Evolutionary conservation across 2,329 filamentous ascomycete species (phyloP), one percentile per base, ranked within the genome.

Genomic region (Sarocladium kiliense): DNA sequence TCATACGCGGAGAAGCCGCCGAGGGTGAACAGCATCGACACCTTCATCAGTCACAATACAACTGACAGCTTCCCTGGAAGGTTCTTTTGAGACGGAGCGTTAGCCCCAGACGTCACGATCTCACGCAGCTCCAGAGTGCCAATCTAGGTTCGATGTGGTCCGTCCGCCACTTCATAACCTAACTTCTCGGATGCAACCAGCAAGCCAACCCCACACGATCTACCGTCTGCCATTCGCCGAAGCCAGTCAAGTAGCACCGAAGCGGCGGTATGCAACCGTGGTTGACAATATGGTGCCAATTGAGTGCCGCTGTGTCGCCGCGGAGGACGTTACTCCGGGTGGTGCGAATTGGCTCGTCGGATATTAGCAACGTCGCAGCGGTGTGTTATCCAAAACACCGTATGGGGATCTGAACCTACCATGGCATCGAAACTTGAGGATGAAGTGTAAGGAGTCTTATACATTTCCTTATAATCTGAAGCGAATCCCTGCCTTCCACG

Each of bases 281-380:
- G 30, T 51, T 21, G 18, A 16, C 3, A 10, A 44, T 12, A 6
- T 32, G 12, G 6, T n/a, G 14, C 11, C 23, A 32, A 4, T n/a
- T 49, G 44, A 19, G 11, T 49, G 26, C 26, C 16, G 25, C n/a
- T 51, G 16, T 36, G 4, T 34, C n/a, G 5, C 14, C 19, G 19
- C 47, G 47, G 47, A 51, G 47, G 47, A 23, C 47, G 26, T n/a
- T 51, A 36, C 14, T 51, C 47, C 47, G 47, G 30, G 19, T 21
- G 27, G 19, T 34, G 47, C 44, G 47, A 18, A 21, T 19, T 36
- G 47, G n/a, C 14, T 36, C 4, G 14, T 23, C 18, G 11, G 47
- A 51, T 51, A 51, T 51, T 51, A 23, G 14, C 47, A 51, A 27
- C 47, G 47, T 32, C 30, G 30, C 47, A 51, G n/a, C 27, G 27